Conservation (phyloP, 2,329 filamentous ascomycete genomes). For the Fonsecaea nubica region DNA sequence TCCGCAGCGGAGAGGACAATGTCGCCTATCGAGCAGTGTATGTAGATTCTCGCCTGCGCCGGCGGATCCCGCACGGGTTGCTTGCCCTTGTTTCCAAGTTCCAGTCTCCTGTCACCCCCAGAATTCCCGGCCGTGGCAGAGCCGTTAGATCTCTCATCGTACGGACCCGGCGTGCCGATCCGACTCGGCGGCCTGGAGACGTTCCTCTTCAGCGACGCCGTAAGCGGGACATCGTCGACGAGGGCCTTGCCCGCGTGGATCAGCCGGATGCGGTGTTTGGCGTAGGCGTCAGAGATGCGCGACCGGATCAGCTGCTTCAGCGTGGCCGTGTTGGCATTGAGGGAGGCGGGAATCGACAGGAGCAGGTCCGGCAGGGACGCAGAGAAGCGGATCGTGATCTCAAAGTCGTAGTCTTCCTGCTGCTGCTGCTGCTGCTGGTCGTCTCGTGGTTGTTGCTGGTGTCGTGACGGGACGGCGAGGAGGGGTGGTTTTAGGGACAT, state of each 20-base stretch:
- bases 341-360: slow-evolving; percentile 67
- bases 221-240: slow-evolving; percentile 72
- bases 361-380: slow-evolving; percentile 81
- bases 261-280: slow-evolving; percentile 77
- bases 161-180: slow-evolving; percentile 43
- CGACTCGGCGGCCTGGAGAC: slow-evolving; percentile 57
- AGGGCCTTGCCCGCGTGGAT: slow-evolving; percentile 90
- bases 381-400: slow-evolving; percentile 89
- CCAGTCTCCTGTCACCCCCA: slow-evolving; percentile 8
- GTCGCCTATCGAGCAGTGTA: slow-evolving; percentile 89
- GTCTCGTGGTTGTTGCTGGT: slow-evolving; percentile 10
- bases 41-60: slow-evolving; percentile 69
- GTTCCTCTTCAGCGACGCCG: slow-evolving; percentile 69
- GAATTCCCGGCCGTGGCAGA: slow-evolving; percentile 12
- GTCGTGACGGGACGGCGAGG: background rate
- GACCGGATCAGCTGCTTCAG: slow-evolving; percentile 83
- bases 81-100: slow-evolving; percentile 70
- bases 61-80: slow-evolving; percentile 59
- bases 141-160: slow-evolving; percentile 33
- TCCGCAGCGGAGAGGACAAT: slow-evolving; percentile 72
- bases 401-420: slow-evolving; percentile 53
- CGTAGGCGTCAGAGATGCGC: slow-evolving; percentile 67
- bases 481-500: slow-evolving; percentile 31
- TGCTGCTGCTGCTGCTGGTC: background rate
- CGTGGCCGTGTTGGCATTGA: slow-evolving; percentile 69